phyloP scores from a whole-genome alignment of 768 basidiomycete species.

The Termitomyces bulborhizus region DNA sequence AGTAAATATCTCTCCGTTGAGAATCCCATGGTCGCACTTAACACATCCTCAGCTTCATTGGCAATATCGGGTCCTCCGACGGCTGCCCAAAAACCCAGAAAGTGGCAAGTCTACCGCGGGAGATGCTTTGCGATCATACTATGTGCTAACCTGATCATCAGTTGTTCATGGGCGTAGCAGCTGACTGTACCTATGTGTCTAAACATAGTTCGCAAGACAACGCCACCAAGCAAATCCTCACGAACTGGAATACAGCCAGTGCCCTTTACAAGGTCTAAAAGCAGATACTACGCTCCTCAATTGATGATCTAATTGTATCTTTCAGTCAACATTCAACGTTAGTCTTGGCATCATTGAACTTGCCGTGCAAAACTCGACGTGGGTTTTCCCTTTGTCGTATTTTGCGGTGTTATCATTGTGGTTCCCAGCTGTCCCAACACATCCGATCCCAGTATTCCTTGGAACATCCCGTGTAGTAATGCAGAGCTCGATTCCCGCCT shows the following conservation, averaged over 20 bases:
- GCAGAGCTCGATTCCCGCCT: constrained; percentile 60
- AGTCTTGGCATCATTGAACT: constrained; percentile 80
- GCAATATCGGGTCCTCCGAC: constrained; percentile 56
- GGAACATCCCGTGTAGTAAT: constrained; percentile 71
- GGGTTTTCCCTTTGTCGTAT: constrained; percentile 13
- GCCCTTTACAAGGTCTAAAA: constrained; percentile 54
- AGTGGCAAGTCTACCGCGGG: constrained; percentile 39
- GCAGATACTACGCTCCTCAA: neutral
- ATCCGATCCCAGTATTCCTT: constrained; percentile 46
- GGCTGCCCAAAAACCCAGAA: constrained; percentile 73
- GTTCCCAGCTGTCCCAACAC: constrained; percentile 53
- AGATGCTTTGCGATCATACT: neutral
- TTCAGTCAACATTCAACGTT: constrained; percentile 70
- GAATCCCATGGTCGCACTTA: neutral
- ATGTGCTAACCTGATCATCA: constrained; percentile 14
- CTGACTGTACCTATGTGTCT: constrained; percentile 74
- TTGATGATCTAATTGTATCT: neutral
- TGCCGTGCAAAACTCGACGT: constrained; percentile 58
- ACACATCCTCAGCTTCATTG: constrained; percentile 47
- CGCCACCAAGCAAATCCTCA: constrained; percentile 72
- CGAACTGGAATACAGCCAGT: constrained; percentile 74
- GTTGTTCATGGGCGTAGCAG: constrained; percentile 82
- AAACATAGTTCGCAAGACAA: constrained; percentile 58
- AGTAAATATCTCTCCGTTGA: constrained; percentile 32
- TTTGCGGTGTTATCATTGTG: neutral